Base-by-base conservation (phyloP, 1,284 basidiomycete species). In the Anthracocystis walkeri region DNA sequence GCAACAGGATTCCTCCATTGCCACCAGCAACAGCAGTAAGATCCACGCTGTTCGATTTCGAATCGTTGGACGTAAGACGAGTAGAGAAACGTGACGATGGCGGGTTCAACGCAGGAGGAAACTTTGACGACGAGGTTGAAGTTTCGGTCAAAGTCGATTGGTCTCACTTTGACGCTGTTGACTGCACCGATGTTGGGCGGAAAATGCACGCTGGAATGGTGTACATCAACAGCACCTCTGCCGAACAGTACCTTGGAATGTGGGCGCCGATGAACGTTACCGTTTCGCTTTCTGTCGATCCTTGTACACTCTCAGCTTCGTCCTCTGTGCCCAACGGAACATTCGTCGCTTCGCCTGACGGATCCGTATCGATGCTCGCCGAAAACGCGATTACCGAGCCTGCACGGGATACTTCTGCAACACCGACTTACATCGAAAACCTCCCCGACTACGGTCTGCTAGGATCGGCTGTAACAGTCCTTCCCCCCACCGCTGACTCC, bases 291-390 rank as follows among this genome's bases (percentile, higher is more conserved):
- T 49, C 41, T 14, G 57, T 63, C 50, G 51, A 38, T 35, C 68
- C 58, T 90, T 90, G 83, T 90, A 90, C 11, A 90, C 91, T 18
- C 88, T 76, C 41, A 86, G 90, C 21, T 78, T 90, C 42, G 83
- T 86, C 38, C 86, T 90, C n/a, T 78, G 90, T 45, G 83, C 86
- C 4, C 86, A 86, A 31, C 90, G 90, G 89, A 78, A 87, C 21
- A 83, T 84, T 4, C 84, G 56, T 68, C 6, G 56, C 35, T 4
- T 54, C 50, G 4, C 20, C 66, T 1, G 66, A 62, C 18, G 50
- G 56, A 4, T 18, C 46, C 10, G 66, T 68, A 1, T 68, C 66
- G 10, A 68, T 68, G 66, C 66, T 68, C 38, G 66, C 66, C 8
- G 35, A 35, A 14, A 35, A 63, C 35, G 66, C 56, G 23, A 29